Evolutionary conservation across 2,329 filamentous ascomycete species (phyloP).

Genomic region (Cladosporium sp.): DNA sequence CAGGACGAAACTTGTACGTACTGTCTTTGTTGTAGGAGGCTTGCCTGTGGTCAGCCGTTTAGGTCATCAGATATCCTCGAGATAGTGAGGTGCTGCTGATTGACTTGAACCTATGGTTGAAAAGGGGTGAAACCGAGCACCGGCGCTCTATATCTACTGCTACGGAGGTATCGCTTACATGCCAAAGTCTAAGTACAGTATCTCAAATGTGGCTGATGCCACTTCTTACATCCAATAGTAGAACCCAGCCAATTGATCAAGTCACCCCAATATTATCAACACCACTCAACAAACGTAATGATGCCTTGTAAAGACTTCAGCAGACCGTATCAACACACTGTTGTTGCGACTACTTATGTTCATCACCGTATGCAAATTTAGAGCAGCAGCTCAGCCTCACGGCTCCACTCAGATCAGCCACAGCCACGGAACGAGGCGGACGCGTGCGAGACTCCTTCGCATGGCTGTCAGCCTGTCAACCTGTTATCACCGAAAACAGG

Average conservation of each 20-base stretch:
- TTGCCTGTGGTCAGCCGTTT: neutral
- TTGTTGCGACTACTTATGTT: neutral
- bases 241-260: neutral
- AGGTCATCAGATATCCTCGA: no score
- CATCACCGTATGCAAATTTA: neutral
- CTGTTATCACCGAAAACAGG: neutral
- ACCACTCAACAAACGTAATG: no score
- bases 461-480: neutral
- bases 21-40: neutral
- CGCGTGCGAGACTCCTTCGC: neutral
- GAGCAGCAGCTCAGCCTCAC: neutral
- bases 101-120: neutral
- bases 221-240: neutral
- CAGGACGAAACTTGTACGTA: neutral
- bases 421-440: neutral
- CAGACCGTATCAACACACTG: neutral
- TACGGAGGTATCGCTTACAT: neutral
- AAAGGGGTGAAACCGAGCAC: neutral
- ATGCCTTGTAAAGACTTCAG: no score
- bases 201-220: neutral
- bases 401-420: conserved; percentile 7
- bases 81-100: neutral
- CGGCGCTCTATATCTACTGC: neutral
- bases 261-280: no score
- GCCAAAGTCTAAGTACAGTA: neutral